Evolutionary conservation across 1,139 yeast species (phyloP).

Genomic region (Geotrichum carabidarum): DNA sequence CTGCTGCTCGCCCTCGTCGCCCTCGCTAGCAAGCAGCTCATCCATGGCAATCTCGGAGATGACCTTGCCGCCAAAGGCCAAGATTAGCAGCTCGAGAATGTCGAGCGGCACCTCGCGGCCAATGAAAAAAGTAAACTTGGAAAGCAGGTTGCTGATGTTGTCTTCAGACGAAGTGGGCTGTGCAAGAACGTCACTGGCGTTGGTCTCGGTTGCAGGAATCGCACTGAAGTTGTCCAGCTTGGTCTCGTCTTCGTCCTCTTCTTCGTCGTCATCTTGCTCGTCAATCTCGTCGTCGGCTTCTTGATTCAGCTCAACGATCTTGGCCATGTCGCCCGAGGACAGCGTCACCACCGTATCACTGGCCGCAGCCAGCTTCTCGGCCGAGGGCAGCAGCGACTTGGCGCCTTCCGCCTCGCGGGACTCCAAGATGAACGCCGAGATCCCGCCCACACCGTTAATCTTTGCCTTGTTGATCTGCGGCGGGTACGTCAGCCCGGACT

Average conservation of each 20-base stretch:
- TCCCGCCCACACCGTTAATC: slow-evolving; percentile 84
- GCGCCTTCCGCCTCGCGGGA: slow-evolving; percentile 38
- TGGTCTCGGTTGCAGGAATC: slow-evolving; percentile 49
- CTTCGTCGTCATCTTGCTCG: slow-evolving; percentile 39
- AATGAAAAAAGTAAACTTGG: slow-evolving; percentile 71
- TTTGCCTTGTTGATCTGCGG: slow-evolving; percentile 72
- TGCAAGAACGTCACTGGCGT: slow-evolving; percentile 66
- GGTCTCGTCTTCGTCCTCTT: slow-evolving; percentile 40
- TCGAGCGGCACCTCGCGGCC: slow-evolving; percentile 97
- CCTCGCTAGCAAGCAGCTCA: slow-evolving; percentile 48
- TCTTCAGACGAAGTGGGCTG: slow-evolving; percentile 69
- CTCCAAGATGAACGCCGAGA: slow-evolving; percentile 74
- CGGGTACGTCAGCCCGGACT: slow-evolving; percentile 81
- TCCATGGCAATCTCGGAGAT: slow-evolving; percentile 86
- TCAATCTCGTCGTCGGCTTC: slow-evolving; percentile 47
- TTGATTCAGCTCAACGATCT: slow-evolving; percentile 33
- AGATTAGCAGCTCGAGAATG: slow-evolving; percentile 77
- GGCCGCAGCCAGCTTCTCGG: slow-evolving; percentile 35
- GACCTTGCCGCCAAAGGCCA: slow-evolving; percentile 82
- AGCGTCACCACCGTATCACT: slow-evolving; percentile 34
- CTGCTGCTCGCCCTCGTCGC: slow-evolving; percentile 31
- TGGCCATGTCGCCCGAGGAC: slow-evolving; percentile 24
- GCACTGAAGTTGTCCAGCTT: slow-evolving; percentile 69
- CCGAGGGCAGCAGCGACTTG: slow-evolving; percentile 31
- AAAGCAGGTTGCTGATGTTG: slow-evolving; percentile 59